Base-by-base conservation (phyloP, 148 eudicot genomes). In the Chenopodium berlandieri region DNA sequence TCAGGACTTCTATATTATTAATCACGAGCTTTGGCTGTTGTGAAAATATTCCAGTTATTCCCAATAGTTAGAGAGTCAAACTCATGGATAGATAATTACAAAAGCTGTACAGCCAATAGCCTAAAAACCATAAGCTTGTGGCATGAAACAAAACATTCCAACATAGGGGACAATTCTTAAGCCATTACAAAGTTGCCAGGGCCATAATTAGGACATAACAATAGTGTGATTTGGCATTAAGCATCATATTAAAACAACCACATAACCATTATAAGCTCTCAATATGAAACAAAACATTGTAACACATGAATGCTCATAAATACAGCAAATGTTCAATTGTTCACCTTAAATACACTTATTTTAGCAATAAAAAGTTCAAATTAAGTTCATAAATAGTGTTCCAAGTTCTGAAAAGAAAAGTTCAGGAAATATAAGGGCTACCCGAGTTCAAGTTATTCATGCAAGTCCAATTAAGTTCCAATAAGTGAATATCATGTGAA, bases 11-110 rank as follows among this genome's bases (percentile, higher is more conserved):
- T 71, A 95, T 87, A 83, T 95, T 95, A 92, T 95, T 95, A 82
- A 95, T 83, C 85, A 95, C 92, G 82, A 95, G 88, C 89, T 95
- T 95, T 44, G 99, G 99, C 99, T 95, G 91, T 87, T 83, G 85
- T 79, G 14, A 60, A n/a, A 44, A 54, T 22, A 48, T 54, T n/a
- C 69, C 67, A 67, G 69, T 17, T 71, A 77, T 76, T 70, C 34
- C 46, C 68, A 81, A 82, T 20, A 25, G 56, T 56, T 44, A 80
- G 60, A 80, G 12, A 62, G 46, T 22, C 37, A 19, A 68, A 67
- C 3, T n/a, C 14, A 30, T 65, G 56, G 19, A 40, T 25, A 60
- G 16, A 9, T 32, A 56, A 31, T 40, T 17, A 52, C 34, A n/a
- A 17, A 56, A 56, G 62, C 62, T 14, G 70, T 31, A 34, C 30